Evolutionary conservation across 495 filamentous ascomycete genomes (phyloP).

Genomic region (Neurospora sp.): DNA sequence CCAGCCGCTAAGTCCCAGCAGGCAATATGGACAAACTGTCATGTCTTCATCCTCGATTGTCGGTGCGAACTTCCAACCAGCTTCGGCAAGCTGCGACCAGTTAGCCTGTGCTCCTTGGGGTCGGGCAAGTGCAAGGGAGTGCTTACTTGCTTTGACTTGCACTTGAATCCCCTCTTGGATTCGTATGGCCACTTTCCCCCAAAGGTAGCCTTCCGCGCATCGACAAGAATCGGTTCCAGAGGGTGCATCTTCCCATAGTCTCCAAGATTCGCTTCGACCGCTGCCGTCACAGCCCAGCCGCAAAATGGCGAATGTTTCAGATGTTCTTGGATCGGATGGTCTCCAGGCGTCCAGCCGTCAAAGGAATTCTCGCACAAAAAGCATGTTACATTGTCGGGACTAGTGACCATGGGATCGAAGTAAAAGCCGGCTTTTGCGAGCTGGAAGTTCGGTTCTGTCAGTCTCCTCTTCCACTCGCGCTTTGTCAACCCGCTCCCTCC

Average conservation of each 20-base stretch:
- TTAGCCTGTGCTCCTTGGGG: slow-evolving; percentile 12
- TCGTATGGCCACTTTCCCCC: slow-evolving; percentile 77
- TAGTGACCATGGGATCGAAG: slow-evolving; percentile 63
- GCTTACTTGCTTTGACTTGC: slow-evolving; percentile 73
- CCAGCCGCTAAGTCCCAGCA: slow-evolving; percentile 79
- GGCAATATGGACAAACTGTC: slow-evolving; percentile 81
- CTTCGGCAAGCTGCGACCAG: slow-evolving; percentile 63
- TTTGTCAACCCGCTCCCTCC: not conserved
- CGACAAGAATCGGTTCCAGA: slow-evolving; percentile 51
- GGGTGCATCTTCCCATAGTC: slow-evolving; percentile 64
- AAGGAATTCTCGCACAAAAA: slow-evolving; percentile 72
- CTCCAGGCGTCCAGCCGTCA: slow-evolving; percentile 81
- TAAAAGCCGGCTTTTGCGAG: slow-evolving; percentile 86
- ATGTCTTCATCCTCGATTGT: slow-evolving; percentile 70
- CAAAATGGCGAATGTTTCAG: slow-evolving; percentile 70
- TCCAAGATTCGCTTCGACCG: slow-evolving; percentile 55
- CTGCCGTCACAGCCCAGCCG: slow-evolving; percentile 76
- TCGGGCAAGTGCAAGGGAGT: not conserved
- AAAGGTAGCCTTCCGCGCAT: slow-evolving; percentile 76
- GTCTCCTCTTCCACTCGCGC: not conserved
- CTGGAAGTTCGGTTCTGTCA: slow-evolving; percentile 30
- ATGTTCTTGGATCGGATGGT: slow-evolving; percentile 75
- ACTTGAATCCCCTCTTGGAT: slow-evolving; percentile 74
- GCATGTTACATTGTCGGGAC: slow-evolving; percentile 81
- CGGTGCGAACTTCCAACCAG: slow-evolving; percentile 90